Evolutionary conservation across 2,329 filamentous ascomycete species (phyloP), one percentile per base, ranked within the genome.

Genomic region (Talaromyces pinophilus): DNA sequence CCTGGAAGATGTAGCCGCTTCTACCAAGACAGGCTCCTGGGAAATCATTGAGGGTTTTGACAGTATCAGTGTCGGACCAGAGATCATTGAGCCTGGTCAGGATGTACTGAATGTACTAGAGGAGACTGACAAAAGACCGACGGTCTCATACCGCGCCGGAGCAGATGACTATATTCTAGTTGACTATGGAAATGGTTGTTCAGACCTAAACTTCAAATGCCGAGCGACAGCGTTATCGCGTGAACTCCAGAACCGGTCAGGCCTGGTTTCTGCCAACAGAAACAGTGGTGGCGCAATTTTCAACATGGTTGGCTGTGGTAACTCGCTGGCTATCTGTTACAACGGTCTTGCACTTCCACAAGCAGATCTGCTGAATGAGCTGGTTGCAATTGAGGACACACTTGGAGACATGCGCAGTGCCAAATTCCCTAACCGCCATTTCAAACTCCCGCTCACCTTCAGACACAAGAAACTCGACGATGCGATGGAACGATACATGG

Each of bases 401-500:
- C 71, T 82, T 2, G 78, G 77, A 15, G 80, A 82, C 63, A 72
- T 82, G 35, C 76, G 74, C 59, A 64, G 73, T 28, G 75, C 78
- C 42, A 80, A 76, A 22, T 75, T 83, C 52, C 80, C 81, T 40
- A 80, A 77, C 50, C 77, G 82, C 5, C 73, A 76, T n/a, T 82
- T 83, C 72, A 76, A 74, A 38, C 74, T 84, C 0, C 82, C 82
- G 0, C 73, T 83, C 33, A 78, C 77, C 4, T 82, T 83, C 67
- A 75, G 81, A 63, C 74, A 72, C 68, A 67, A 73, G 64, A 70
- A 71, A 38, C 76, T 79, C 66, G 73, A 81, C 22, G 82, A 85
- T 40, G 87, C 87, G 0, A 82, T 87, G 0, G 77, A 85, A 55
- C 82, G 87, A 3, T 90, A 90, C 74, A 84, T 84, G 72, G 84